phyloP scores from a whole-genome alignment of 73 alveolate genomes.

The Vitrella brassicaformis region DNA sequence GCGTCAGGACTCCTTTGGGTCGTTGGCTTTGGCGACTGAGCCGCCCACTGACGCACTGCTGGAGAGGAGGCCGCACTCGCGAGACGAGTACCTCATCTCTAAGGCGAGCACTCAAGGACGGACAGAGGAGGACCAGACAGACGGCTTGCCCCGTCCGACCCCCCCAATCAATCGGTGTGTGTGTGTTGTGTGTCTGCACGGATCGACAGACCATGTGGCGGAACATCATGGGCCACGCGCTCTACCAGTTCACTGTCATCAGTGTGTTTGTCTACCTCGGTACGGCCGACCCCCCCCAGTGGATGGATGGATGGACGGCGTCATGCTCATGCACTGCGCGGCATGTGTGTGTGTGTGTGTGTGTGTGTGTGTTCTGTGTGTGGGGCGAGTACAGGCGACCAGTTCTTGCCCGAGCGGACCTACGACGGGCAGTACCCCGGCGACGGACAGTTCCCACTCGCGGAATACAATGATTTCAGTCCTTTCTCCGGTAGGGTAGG shows the following conservation, averaged over 20 bases:
- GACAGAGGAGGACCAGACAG: not conserved
- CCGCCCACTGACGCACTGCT: constrained; percentile 74
- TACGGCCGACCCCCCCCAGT: no score
- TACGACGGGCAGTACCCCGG: no score
- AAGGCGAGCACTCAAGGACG: not conserved
- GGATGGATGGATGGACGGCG: no score
- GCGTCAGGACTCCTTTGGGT: constrained; percentile 71
- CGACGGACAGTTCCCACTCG: no score
- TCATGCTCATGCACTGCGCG: no score
- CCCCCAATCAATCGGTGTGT: not conserved
- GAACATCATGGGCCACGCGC: constrained; percentile 60
- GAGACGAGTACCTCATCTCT: constrained; percentile 46
- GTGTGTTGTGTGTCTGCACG: not conserved
- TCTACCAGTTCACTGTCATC: constrained; percentile 50
- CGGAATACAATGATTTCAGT: no score
- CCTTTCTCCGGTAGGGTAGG: no score
- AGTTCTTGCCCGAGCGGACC: not conserved
- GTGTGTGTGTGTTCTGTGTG: no score
- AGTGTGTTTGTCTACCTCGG: constrained; percentile 1
- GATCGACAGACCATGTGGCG: constrained; percentile 62
- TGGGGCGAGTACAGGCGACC: not conserved
- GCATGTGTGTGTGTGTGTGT: no score
- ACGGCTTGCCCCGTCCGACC: constrained; percentile 3
- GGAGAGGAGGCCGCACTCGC: constrained; percentile 66
- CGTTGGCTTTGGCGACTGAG: constrained; percentile 83